Evolutionary conservation across 495 filamentous ascomycete genomes (phyloP), one percentile per base, ranked within the genome.

Genomic region (Neurospora sp.): DNA sequence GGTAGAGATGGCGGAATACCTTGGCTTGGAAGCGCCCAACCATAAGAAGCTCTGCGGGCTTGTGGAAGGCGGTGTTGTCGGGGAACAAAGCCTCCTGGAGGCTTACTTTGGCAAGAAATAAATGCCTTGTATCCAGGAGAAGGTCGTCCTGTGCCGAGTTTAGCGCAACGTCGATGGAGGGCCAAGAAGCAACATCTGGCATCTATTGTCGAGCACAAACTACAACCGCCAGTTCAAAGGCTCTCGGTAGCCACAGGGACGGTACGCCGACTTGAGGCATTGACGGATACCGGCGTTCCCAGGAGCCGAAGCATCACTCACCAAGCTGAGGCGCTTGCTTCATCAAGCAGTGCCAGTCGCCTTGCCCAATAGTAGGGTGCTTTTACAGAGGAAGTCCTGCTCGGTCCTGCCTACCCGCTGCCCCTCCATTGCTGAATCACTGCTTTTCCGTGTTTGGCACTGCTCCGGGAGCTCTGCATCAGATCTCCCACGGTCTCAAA

Each of bases 1-100:
- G 39, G 88, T 84, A n/a, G 80, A 83, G 19, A 83, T 76, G 37
- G 82, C 81, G 9, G 74, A 72, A 39, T 75, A 79, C 24, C 77
- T 77, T 15, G 74, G 45, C 19, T 17, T 75, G 28, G 74, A 73
- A 42, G 69, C 80, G 17, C 74, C 78, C 28, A 75, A 74, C 2
- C 78, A 84, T 62, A 74, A 79, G 76, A 78, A 74, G 39, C 40
- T 84, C 38, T 70, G 80, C 39, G 28, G 59, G 5, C 43, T 84
- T 21, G 81, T 84, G n/a, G 73, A 75, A 43, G 71, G 34, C 6
- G 73, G 72, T 40, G 73, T 70, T 36, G 38, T 21, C 31, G 69
- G 81, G 15, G 73, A 76, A 10, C 75, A 76, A 70, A 43, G 24
- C 8, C 77, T 79, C 36, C 70, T 82, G 13, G 73, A 69, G 70